Evolutionary conservation across 2,329 filamentous ascomycete genomes (phyloP), one percentile per base, ranked within the genome.

Genomic region (Apiospora arundinis): DNA sequence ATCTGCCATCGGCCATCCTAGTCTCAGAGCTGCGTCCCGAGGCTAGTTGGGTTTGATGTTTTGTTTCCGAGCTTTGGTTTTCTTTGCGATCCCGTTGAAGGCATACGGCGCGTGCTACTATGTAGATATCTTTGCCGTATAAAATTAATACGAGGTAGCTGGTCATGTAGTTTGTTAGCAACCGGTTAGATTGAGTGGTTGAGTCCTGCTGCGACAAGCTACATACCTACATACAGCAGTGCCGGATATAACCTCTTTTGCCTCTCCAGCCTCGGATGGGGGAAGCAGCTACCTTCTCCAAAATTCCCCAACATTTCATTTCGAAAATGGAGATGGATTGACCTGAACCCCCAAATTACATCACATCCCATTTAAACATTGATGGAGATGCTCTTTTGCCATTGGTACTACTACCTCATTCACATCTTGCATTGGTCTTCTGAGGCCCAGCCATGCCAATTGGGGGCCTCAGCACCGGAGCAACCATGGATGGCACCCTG

Each of bases 241-340:
- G 23, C 49, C 52, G 28, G 28, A 60, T 32, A 60, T 60, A 21
- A 37, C 7, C 14, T 60, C 16, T 25, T 6, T 12, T n/a, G 56
- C 56, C 56, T 63, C 16, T 25, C 16, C n/a, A 40, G 56, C 56
- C 56, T 63, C 56, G 56, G 56, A 63, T 63, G 56, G 32, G 28
- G 56, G 56, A 63, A 40, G 32, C 32, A 63, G 56, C 56, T 40
- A 7, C 56, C 56, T 63, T 63, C 56, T 63, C 56, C 56, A 63
- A 63, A 63, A 63, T 63, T 63, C 56, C 56, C 56, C 56, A 63
- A 63, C 56, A 63, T 63, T 40, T 40, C 56, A 63, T 63, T n/a
- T 23, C 56, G 32, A 63, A 40, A 63, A 63, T 40, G 56, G 56
- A 18, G 18, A 63, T 40, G 28, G 56, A 63, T 40, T 32, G 9